Evolutionary conservation across 176 grass and related monocot genomes (phyloP), one percentile per base, ranked within the genome.

Genomic region (Typha latifolia): DNA sequence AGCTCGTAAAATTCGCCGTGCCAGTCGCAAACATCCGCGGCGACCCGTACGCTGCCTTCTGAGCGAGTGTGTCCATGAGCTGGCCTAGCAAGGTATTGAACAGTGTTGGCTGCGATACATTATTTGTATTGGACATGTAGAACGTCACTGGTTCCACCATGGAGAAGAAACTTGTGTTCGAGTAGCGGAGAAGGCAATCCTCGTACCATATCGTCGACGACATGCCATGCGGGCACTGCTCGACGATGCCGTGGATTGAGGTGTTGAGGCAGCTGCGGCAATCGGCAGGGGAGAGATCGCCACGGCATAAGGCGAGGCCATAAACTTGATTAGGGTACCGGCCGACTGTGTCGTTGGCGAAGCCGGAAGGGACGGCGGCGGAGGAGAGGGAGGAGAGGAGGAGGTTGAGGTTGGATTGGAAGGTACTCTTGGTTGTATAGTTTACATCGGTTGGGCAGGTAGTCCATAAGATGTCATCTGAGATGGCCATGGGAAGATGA

Each of bases 351-450:
- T 62, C 70, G 70, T 24, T 14, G 63, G 66, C 61, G 64, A 84
- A 84, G 3, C 74, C 82, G 1, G 82, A 31, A 2, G 52, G 27
- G 27, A 48, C 68, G 0, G 72, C 61, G 14, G 61, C 14, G 10
- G 43, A 49, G 16, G 70, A 51, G 53, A 88, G 81, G 49, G 63
- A 81, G 21, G 73, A 62, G 51, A 80, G 85, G n/a, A 81, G 57
- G 2, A 12, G 9, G 8, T 80, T 47, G 8, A 93, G 82, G 64
- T 85, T 93, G 51, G 79, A n/a, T n/a, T n/a, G n/a, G n/a, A n/a
- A n/a, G n/a, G n/a, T n/a, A n/a, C n/a, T n/a, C n/a, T n/a, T n/a
- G n/a, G 31, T 37, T 2, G 74, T 82, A 72, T 84, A 92, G 78
- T 82, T 85, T 3, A 15, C 31, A 64, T 73, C 1, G 16, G 1